These are phyloP conservation scores for Podaxis sp. DNA, from an alignment of 768 basidiomycete genomes.

Conservation along the genomic window DNA sequence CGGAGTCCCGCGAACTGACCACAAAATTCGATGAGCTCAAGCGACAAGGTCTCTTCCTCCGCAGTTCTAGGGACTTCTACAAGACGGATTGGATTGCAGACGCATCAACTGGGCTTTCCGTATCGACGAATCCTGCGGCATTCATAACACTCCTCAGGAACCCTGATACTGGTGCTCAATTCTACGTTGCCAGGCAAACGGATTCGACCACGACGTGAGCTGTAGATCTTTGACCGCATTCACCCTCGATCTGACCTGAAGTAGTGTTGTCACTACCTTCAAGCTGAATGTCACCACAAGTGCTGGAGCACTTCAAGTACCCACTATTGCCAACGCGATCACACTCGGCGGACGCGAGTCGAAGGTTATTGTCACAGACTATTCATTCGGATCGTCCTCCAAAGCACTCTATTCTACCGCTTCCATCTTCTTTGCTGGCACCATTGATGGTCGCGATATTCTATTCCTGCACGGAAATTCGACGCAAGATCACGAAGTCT, in stretches of 20 bases:
- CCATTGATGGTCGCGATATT: slow-evolving; percentile 56
- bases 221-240: neutral
- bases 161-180: slow-evolving; percentile 59
- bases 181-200: slow-evolving; percentile 66
- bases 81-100: slow-evolving; percentile 76
- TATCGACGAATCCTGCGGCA: slow-evolving; percentile 37
- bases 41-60: slow-evolving; percentile 71
- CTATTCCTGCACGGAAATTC: slow-evolving; percentile 59
- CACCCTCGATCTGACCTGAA: neutral
- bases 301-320: slow-evolving; percentile 49
- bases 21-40: slow-evolving; percentile 77
- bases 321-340: slow-evolving; percentile 47
- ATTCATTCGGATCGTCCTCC: slow-evolving; percentile 59
- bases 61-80: slow-evolving; percentile 74
- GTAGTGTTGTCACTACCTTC: slow-evolving; percentile 50
- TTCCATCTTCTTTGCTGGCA: slow-evolving; percentile 62
- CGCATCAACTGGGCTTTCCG: slow-evolving; percentile 41
- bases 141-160: slow-evolving; percentile 65
- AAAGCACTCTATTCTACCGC: slow-evolving; percentile 68
- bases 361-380: slow-evolving; percentile 69
- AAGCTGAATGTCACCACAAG: slow-evolving; percentile 56
- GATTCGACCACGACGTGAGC: slow-evolving; percentile 65
- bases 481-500: slow-evolving; percentile 49
- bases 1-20: slow-evolving; percentile 62
- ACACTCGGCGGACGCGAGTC: slow-evolving; percentile 67